Percentiles rank a stretch among this genome's conserved stretches.
phyloP scores from a whole-genome alignment of 2,329 filamentous ascomycete species.

The Trichoderma harzianum region DNA sequence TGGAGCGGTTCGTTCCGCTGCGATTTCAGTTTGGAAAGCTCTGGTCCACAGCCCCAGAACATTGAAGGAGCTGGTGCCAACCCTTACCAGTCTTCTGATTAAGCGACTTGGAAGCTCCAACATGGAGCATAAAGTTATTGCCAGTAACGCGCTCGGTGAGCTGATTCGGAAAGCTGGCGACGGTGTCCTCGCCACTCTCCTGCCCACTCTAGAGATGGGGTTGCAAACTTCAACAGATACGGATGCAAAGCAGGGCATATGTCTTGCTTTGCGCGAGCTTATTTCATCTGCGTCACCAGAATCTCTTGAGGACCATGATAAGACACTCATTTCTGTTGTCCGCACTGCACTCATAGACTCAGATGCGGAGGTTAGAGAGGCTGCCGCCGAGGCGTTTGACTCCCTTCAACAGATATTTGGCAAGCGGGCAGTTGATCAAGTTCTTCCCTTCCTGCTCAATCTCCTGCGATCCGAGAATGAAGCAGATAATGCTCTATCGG shows the following conservation, averaged over 20 bases:
- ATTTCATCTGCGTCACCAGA: constrained; percentile 86
- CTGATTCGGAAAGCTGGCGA: constrained; percentile 96
- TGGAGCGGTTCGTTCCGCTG: constrained; percentile 81
- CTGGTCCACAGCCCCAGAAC: constrained; percentile 86
- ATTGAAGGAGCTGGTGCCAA: constrained; percentile 92
- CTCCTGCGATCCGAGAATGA: constrained; percentile 82
- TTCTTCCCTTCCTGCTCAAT: constrained; percentile 85
- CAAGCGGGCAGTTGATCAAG: constrained; percentile 92
- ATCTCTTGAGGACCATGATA: constrained; percentile 88
- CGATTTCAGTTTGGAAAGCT: constrained; percentile 92
- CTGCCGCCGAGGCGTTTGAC: constrained; percentile 95
- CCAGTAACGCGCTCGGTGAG: constrained; percentile 92
- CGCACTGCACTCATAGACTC: constrained; percentile 88
- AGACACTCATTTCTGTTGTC: constrained; percentile 90
- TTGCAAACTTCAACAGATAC: constrained; percentile 83
- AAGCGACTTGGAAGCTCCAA: constrained; percentile 90
- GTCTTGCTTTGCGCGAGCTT: constrained; percentile 89
- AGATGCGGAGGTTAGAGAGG: constrained; percentile 86
- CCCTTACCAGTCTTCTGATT: constrained; percentile 91
- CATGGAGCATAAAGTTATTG: constrained; percentile 98
- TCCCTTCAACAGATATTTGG: constrained; percentile 89
- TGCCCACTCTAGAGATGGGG: constrained; percentile 90
- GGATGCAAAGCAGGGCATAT: constrained; percentile 95
- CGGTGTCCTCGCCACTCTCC: constrained; percentile 78
- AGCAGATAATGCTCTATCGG: constrained; percentile 87